phyloP scores from a whole-genome alignment of 192 early-diverging fungal genomes.

The Backusella liffmaniae region DNA sequence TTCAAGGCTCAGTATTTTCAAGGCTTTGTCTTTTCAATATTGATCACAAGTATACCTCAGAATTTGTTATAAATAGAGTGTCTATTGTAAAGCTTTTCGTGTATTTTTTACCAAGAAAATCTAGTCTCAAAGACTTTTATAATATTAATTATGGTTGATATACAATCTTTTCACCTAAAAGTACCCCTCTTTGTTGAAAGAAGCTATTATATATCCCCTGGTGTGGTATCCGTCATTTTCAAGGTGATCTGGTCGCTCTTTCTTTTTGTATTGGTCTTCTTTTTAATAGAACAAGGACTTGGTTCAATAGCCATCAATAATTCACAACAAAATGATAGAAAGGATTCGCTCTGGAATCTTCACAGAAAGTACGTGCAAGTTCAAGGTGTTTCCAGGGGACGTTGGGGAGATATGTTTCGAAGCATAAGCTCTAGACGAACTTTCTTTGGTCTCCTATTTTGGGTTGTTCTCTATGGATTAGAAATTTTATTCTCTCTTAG shows the following conservation, averaged over 20 bases:
- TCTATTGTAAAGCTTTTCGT: too few species aligned
- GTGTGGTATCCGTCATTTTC: neutral
- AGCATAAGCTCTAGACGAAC: neutral
- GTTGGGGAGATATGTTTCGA: neutral
- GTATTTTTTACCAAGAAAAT: too few species aligned
- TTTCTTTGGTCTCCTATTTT: neutral
- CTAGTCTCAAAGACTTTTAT: too few species aligned
- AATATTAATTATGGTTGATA: neutral
- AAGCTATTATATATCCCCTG: neutral
- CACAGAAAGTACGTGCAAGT: neutral
- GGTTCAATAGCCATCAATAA: neutral
- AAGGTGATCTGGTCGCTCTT: neutral
- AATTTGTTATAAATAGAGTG: too few species aligned
- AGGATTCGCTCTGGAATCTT: neutral
- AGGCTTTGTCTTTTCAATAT: too few species aligned
- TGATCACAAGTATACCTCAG: too few species aligned
- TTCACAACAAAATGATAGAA: neutral
- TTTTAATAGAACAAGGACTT: neutral
- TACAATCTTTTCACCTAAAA: neutral
- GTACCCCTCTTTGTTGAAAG: neutral
- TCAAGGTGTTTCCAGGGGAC: neutral
- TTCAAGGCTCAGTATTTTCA: too few species aligned
- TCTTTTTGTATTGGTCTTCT: neutral
- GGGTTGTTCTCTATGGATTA: neutral
- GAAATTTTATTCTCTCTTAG: neutral